These are phyloP conservation scores for Aquilaria malaccensis DNA, from an alignment of 345 rosid genomes.

Conservation along the genomic window DNA sequence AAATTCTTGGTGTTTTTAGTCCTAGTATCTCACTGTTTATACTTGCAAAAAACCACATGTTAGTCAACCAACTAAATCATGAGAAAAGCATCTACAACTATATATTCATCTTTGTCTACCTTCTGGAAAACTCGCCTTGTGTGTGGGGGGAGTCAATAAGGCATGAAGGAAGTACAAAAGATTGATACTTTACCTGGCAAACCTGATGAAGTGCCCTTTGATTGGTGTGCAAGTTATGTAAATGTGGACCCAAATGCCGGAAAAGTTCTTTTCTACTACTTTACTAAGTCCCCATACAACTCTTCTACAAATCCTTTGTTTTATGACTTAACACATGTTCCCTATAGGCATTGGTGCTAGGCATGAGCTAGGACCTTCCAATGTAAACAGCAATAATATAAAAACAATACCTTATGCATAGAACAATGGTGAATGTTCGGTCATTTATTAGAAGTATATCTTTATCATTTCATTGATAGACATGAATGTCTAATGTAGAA, in stretches of 20 bases:
- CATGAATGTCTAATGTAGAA: neutral
- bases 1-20: neutral
- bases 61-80: neutral
- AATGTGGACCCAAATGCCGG: slow-evolving; percentile 11
- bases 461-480: neutral
- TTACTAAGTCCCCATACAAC: slow-evolving; percentile 14
- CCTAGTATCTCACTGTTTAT: neutral
- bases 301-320: slow-evolving; percentile 16
- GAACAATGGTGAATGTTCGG: slow-evolving; percentile 24
- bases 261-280: slow-evolving; percentile 9
- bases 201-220: slow-evolving; percentile 13
- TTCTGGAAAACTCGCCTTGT: slow-evolving; percentile 10
- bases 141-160: slow-evolving; percentile 10
- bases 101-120: slow-evolving; percentile 7
- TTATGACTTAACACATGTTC: slow-evolving; percentile 14
- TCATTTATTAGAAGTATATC: neutral
- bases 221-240: slow-evolving; percentile 18
- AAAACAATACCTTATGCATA: slow-evolving; percentile 24
- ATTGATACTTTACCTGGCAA: slow-evolving; percentile 13
- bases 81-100: neutral
- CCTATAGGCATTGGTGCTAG: slow-evolving; percentile 35
- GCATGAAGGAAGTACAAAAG: slow-evolving; percentile 12
- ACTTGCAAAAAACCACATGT: neutral
- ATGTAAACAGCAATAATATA: slow-evolving; percentile 25
- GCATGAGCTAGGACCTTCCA: slow-evolving; percentile 38